These are phyloP conservation scores for Cylindrotheca fusiformis DNA, from an alignment of 108 stramenopile species.

Conservation along the genomic window DNA sequence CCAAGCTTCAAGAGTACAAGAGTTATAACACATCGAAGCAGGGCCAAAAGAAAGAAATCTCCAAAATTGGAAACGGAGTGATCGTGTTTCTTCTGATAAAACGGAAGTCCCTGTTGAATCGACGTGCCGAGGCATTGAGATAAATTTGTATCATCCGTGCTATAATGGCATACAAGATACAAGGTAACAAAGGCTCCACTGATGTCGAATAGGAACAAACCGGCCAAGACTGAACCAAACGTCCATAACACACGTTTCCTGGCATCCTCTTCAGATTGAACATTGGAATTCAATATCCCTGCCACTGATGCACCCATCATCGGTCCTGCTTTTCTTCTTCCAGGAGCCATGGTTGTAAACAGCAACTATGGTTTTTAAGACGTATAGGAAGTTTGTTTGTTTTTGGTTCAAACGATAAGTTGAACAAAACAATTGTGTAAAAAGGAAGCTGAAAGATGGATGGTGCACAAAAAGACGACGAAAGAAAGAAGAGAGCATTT, in stretches of 20 bases:
- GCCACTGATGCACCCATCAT: constrained; percentile 17
- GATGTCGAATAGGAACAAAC: constrained; percentile 7
- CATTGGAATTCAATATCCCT: constrained; percentile 16
- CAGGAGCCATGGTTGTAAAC: constrained; percentile 4
- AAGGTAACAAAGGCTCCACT: not conserved
- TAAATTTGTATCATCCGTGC: not conserved
- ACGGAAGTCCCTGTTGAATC: not conserved
- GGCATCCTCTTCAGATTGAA: constrained; percentile 8
- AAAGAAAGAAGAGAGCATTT: no score
- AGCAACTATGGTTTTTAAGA: not conserved
- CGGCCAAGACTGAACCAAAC: constrained; percentile 10
- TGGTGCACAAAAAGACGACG: no score
- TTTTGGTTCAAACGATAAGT: not conserved
- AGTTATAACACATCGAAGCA: not conserved
- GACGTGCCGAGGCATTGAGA: not conserved
- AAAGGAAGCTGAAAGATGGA: not conserved
- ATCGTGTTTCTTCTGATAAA: no score
- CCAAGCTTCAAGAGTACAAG: constrained; percentile 6
- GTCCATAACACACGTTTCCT: not conserved
- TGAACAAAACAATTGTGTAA: no score
- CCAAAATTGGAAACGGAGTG: constrained; percentile 3
- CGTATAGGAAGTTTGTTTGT: not conserved
- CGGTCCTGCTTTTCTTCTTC: not conserved
- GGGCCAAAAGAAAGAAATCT: constrained; percentile 11
- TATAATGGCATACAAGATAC: not conserved